phyloP scores from a whole-genome alignment of 257 asterid genomes.

The Solanum ahanhuiri region DNA sequence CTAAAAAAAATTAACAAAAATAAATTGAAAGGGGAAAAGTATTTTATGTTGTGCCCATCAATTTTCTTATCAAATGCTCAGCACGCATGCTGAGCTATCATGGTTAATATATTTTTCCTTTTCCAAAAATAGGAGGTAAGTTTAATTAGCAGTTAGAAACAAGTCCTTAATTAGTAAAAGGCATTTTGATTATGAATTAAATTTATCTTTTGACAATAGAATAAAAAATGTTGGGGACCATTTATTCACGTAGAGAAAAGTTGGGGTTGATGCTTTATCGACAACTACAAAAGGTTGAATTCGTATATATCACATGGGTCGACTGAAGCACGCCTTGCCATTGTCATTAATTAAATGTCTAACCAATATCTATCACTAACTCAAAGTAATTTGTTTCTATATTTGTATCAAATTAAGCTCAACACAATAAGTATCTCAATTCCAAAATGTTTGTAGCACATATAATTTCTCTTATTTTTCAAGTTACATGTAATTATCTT shows the following conservation, averaged over 20 bases:
- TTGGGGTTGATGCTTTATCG: conserved; percentile 45
- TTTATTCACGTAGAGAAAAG: conserved; percentile 24
- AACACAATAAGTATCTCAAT: background rate
- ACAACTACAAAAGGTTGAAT: conserved; percentile 43
- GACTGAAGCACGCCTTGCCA: conserved; percentile 12
- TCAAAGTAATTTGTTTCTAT: background rate
- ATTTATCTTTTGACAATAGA: background rate
- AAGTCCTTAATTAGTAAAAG: background rate
- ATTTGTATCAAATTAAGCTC: background rate
- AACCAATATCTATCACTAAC: background rate
- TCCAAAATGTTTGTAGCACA: background rate
- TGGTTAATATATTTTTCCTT: background rate
- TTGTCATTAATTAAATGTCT: background rate
- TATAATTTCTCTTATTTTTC: background rate
- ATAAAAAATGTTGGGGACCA: conserved; percentile 34
- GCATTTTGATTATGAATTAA: background rate
- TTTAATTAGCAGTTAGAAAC: background rate
- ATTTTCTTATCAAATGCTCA: conserved; percentile 25
- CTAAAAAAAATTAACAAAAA: background rate
- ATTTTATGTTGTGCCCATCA: conserved; percentile 11
- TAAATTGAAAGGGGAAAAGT: background rate
- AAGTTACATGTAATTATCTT: background rate
- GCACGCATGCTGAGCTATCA: conserved; percentile 17
- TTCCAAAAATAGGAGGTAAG: background rate
- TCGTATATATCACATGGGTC: conserved; percentile 35